A percentile compares a stretch with the other conserved stretches of the same genome.
Evolutionary conservation across 495 filamentous ascomycete genomes (phyloP).

Genomic region (Aspergillus saccharolyticus): DNA sequence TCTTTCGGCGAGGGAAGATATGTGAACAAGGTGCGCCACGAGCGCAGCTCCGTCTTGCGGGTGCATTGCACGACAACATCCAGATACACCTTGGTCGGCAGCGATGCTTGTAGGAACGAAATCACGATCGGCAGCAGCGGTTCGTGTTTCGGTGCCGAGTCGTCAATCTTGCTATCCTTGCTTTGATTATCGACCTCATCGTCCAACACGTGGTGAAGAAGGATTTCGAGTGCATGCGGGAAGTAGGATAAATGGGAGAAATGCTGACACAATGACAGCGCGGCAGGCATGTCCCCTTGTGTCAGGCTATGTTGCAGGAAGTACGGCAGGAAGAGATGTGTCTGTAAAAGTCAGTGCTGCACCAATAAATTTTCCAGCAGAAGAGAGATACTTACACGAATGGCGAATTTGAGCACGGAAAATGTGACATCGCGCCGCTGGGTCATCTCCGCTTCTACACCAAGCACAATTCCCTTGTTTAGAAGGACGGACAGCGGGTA

Average conservation of each 20-base stretch:
- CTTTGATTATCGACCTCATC: constrained; percentile 83
- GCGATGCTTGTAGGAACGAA: constrained; percentile 77
- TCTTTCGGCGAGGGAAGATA: constrained; percentile 84
- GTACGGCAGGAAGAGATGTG: constrained; percentile 85
- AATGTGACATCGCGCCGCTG: constrained; percentile 88
- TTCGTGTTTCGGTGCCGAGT: constrained; percentile 30
- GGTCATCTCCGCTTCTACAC: constrained; percentile 85
- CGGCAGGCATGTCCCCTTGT: constrained; percentile 65
- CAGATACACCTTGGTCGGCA: constrained; percentile 68
- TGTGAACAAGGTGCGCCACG: constrained; percentile 88
- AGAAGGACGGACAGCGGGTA: constrained; percentile 86
- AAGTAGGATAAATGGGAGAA: constrained; percentile 87
- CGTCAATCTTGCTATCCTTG: constrained; percentile 46
- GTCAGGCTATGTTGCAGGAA: constrained; percentile 72
- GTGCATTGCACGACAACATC: constrained; percentile 97
- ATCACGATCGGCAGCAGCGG: constrained; percentile 84
- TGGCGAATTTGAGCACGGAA: constrained; percentile 77
- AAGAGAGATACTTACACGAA: constrained; percentile 56
- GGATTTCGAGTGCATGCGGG: constrained; percentile 83
- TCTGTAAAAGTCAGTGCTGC: constrained; percentile 44
- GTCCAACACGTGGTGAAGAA: constrained; percentile 90
- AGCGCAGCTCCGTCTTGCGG: constrained; percentile 91
- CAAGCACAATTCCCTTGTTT: constrained; percentile 80
- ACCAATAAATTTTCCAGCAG: neutral
- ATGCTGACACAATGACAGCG: constrained; percentile 70